Evolutionary conservation across 805 yeast species (phyloP).

Genomic region (Pichia rugopelliculosa): DNA sequence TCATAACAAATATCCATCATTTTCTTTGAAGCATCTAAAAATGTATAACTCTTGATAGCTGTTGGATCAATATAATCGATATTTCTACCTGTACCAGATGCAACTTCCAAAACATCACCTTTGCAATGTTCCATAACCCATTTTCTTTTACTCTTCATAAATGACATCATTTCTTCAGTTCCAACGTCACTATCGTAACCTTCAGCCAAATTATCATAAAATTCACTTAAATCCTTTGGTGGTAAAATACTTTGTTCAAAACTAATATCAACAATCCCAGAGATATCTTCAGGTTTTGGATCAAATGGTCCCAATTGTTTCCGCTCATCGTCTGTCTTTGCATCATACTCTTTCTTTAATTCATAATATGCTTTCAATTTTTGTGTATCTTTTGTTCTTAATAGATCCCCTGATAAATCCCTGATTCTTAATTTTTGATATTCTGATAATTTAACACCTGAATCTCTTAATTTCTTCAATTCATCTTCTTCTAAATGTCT

Average conservation of each 20-base stretch:
- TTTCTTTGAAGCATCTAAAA: constrained; percentile 72
- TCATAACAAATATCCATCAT: constrained; percentile 79
- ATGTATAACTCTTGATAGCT: constrained; percentile 64
- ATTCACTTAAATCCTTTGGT: constrained; percentile 72
- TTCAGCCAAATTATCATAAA: constrained; percentile 70
- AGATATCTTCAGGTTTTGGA: constrained; percentile 30
- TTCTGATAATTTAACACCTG: constrained; percentile 42
- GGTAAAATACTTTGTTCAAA: constrained; percentile 44
- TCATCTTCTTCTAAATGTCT: constrained; percentile 53
- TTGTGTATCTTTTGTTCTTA: constrained; percentile 57
- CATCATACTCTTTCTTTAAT: constrained; percentile 34
- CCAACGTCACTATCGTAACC: constrained; percentile 77
- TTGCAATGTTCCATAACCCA: constrained; percentile 70
- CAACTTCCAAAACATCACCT: constrained; percentile 91
- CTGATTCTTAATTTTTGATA: constrained; percentile 58
- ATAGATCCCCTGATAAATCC: constrained; percentile 46
- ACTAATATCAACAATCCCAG: constrained; percentile 21
- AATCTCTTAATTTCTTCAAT: constrained; percentile 23
- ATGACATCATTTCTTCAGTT: constrained; percentile 58
- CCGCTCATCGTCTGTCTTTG: constrained; percentile 15
- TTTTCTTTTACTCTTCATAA: constrained; percentile 59
- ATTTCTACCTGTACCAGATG: constrained; percentile 96
- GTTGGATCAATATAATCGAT: constrained; percentile 62
- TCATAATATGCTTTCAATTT: constrained; percentile 53
- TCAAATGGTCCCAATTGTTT: constrained; percentile 22